Percentiles rank a stretch among this genome's conserved stretches.
phyloP scores from a whole-genome alignment of 495 filamentous ascomycete species.

The Penicillium waksmanii region DNA sequence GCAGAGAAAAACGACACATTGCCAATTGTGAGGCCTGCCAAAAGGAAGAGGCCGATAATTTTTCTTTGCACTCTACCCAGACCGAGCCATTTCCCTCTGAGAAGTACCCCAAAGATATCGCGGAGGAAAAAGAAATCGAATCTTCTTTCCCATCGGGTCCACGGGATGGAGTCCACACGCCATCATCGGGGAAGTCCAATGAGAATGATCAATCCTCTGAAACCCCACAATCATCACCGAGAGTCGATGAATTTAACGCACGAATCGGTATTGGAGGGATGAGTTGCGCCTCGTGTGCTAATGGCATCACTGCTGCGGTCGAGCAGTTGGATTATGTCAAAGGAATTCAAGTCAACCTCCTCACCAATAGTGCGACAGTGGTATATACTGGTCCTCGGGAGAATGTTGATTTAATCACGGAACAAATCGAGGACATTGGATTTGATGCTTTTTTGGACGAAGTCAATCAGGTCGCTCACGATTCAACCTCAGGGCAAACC shows the following conservation, averaged over 20 bases:
- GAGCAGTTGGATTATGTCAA: constrained; percentile 54
- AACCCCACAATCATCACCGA: constrained; percentile 1
- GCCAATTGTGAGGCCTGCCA: constrained; percentile 55
- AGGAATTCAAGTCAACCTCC: constrained; percentile 59
- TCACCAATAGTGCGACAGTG: constrained; percentile 61
- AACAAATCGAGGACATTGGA: constrained; percentile 57
- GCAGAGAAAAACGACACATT: constrained; percentile 37
- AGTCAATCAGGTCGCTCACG: constrained; percentile 29
- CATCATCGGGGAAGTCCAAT: background rate
- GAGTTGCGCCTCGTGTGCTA: constrained; percentile 67
- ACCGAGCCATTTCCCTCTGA: constrained; percentile 15
- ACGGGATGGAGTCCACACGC: background rate
- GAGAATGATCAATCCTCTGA: constrained; percentile 9
- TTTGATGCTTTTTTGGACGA: constrained; percentile 58
- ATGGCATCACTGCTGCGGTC: constrained; percentile 55
- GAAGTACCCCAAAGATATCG: constrained; percentile 12
- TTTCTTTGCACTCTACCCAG: constrained; percentile 14
- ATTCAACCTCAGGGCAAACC: constrained; percentile 23
- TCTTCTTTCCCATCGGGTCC: background rate
- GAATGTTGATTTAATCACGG: constrained; percentile 47
- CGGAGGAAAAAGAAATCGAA: constrained; percentile 5
- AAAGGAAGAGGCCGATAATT: constrained; percentile 35
- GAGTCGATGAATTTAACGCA: constrained; percentile 39
- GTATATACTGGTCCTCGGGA: constrained; percentile 45
- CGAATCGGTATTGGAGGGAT: constrained; percentile 62